Conservation (phyloP, 371 early-diverging fungal species). For the Blakeslea trispora region DNA sequence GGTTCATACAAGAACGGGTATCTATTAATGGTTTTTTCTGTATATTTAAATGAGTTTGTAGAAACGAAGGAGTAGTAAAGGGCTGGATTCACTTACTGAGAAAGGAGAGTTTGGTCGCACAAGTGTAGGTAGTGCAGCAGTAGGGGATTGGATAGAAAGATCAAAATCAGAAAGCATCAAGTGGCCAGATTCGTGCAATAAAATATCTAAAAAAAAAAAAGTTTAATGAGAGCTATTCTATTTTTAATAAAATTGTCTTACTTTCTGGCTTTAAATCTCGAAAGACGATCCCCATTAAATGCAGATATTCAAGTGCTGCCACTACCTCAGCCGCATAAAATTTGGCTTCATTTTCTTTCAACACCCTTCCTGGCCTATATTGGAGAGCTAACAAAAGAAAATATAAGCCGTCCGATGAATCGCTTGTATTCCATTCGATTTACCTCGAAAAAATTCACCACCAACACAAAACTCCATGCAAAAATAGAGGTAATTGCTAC, state of each 20-base stretch:
- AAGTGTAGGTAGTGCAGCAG: constrained; percentile 82
- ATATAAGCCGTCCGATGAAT: not conserved
- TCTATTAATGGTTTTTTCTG: constrained; percentile 62
- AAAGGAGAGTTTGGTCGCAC: constrained; percentile 63
- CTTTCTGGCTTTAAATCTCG: constrained; percentile 92
- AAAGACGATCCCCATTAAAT: constrained; percentile 86
- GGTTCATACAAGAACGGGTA: constrained; percentile 79
- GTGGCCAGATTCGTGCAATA: constrained; percentile 80
- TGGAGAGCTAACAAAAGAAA: constrained; percentile 9
- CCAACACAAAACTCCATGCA: constrained; percentile 98
- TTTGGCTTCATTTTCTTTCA: constrained; percentile 74
- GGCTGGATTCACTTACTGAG: constrained; percentile 38
- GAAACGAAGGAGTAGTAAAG: constrained; percentile 3
- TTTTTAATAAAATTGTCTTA: constrained; percentile 88
- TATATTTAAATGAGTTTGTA: not conserved
- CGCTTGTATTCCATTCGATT: constrained; percentile 44
- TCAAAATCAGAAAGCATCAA: constrained; percentile 93
- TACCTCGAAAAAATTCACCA: constrained; percentile 97
- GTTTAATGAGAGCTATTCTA: constrained; percentile 56
- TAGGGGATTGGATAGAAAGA: constrained; percentile 83
- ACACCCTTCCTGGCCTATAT: constrained; percentile 80
- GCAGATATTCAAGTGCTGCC: constrained; percentile 86
- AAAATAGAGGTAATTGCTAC: constrained; percentile 81
- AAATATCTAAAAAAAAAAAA: constrained; percentile 84
- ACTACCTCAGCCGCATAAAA: constrained; percentile 90